Evolutionary conservation across 495 filamentous ascomycete species (phyloP), one percentile per base, ranked within the genome.

Genomic region (Penicillium silybi): DNA sequence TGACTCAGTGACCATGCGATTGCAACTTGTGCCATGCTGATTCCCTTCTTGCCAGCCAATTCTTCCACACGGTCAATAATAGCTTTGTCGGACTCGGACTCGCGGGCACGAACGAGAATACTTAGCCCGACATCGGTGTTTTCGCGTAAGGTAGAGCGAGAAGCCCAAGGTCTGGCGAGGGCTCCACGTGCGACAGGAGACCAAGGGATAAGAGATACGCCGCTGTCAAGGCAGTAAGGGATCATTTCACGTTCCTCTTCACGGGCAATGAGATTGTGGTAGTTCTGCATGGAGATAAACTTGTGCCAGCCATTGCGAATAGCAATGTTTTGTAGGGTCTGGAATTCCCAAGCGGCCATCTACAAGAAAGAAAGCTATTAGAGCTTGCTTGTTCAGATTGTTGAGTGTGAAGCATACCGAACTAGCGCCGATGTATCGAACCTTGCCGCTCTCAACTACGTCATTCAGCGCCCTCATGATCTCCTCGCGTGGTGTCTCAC

Each of bases 171-270:
- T 6, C 81, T 70, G 0, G 80, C 55, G 8, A 85, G 75, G 5
- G 75, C 66, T 11, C 82, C 81, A 1, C 79, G 77, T 0, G 83
- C 85, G 41, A 85, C 70, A 0, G 82, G 82, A 4, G 80, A 81
- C 78, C 79, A 82, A 6, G 86, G 85, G 49, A 90, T 84, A 6
- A 88, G 56, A 0, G 84, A 86, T 8, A 92, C 84, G 4, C 87
- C 87, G 0, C 84, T 82, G 44, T 83, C 81, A 15, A 80, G 73
- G 60, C 89, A 92, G 75, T 86, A 83, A 6, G 79, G 79, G 57
- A 81, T 77, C 80, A 82, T 83, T 49, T 83, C 79, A 40, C 78
- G 78, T 66, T 83, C 80, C 62, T 84, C 80, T 53, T 84, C 81
- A 35, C 81, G 79, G 47, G 75, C 74, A 42, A 82, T 53, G 6